phyloP scores from a whole-genome alignment of 306 rosid genomes.

The Betula pendula region DNA sequence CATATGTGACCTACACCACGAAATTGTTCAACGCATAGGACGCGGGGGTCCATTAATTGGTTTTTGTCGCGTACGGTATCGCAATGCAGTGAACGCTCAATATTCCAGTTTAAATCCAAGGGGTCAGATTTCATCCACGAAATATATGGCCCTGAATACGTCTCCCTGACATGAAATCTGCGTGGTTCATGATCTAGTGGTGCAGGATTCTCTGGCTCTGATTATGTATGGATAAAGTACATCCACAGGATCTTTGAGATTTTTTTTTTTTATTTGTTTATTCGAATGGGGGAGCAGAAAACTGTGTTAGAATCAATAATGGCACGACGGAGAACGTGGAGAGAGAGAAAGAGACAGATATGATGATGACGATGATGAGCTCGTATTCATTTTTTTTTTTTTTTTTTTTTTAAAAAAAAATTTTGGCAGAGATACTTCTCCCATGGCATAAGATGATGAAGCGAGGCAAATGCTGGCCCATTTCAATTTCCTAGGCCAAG shows the following conservation, averaged over 20 bases:
- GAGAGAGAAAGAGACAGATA: not conserved
- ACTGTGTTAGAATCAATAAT: not conserved
- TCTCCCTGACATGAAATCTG: not conserved
- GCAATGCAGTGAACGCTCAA: conserved; percentile 9
- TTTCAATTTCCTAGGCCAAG: no score
- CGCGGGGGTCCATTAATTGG: conserved; percentile 27
- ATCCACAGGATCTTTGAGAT: not conserved
- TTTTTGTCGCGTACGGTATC: conserved; percentile 37
- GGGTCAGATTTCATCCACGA: conserved; percentile 35
- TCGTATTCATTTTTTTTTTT: not conserved
- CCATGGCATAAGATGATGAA: not conserved
- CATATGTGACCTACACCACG: not conserved
- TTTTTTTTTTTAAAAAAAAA: no score
- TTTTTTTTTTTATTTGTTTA: not conserved
- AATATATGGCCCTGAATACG: conserved; percentile 25
- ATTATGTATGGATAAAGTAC: conserved; percentile 27
- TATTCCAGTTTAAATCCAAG: conserved; percentile 17
- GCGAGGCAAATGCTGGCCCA: not conserved
- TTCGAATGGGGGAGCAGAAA: not conserved
- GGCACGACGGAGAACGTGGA: conserved; percentile 22
- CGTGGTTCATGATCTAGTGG: conserved; percentile 26
- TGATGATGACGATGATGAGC: not conserved
- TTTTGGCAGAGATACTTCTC: not conserved
- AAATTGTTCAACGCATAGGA: conserved; percentile 1
- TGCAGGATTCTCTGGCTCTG: not conserved